phyloP scores from a whole-genome alignment of 2,329 filamentous ascomycete species.

The Claviceps capensis region DNA sequence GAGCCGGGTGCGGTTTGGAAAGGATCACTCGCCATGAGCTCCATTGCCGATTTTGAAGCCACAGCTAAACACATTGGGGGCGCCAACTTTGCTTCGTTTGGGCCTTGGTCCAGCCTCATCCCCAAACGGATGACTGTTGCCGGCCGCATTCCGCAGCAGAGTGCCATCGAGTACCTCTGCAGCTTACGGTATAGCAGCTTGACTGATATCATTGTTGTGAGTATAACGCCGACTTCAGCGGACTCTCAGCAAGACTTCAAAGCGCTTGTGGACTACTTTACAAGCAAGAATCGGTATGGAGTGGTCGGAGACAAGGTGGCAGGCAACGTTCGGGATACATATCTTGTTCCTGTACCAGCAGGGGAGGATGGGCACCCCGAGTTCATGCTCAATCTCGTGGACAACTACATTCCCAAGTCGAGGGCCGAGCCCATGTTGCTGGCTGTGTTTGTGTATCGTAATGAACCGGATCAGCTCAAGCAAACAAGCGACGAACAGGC shows the following conservation, averaged over 20 bases:
- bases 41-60: conserved; percentile 60
- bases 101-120: conserved; percentile 62
- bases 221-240: conserved; percentile 51
- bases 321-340: conserved; percentile 74
- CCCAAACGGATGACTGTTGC: conserved; percentile 57
- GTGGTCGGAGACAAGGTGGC: conserved; percentile 67
- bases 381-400: conserved; percentile 78
- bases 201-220: conserved; percentile 74
- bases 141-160: conserved; percentile 67
- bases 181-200: conserved; percentile 68
- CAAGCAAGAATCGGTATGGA: conserved; percentile 68
- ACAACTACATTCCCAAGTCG: conserved; percentile 62
- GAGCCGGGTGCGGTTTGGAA: conserved; percentile 67
- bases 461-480: conserved; percentile 30
- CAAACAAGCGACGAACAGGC: conserved; percentile 13
- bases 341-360: conserved; percentile 72
- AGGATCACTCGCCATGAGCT: conserved; percentile 62
- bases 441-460: conserved; percentile 72
- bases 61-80: conserved; percentile 77
- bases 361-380: conserved; percentile 62
- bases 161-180: conserved; percentile 83
- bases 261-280: conserved; percentile 77
- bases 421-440: conserved; percentile 66
- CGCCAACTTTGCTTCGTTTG: conserved; percentile 53
- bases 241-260: conserved; percentile 51